A percentile compares a stretch with the other conserved stretches of the same genome.
These are phyloP conservation scores for Xylaria sp. DNA, from an alignment of 2,329 filamentous ascomycete genomes.

Conservation along the genomic window DNA sequence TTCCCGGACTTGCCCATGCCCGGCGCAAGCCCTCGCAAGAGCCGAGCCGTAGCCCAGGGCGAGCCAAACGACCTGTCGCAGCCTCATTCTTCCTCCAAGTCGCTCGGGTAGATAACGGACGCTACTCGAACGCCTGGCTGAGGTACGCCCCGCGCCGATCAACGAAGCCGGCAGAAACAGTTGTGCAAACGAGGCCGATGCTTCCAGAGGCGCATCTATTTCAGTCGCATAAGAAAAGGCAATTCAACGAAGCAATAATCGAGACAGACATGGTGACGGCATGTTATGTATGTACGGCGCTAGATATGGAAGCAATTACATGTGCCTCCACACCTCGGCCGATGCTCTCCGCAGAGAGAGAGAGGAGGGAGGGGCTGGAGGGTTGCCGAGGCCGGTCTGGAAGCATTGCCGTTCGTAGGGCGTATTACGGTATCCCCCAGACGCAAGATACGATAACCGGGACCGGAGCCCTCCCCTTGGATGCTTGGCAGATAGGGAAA, in stretches of 20 bases:
- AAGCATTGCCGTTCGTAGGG: background rate
- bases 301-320: no score
- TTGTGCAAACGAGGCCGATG: background rate
- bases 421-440: background rate
- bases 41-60: constrained; percentile 32
- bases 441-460: background rate
- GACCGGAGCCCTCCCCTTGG: background rate
- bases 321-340: no score
- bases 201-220: background rate
- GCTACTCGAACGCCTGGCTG: background rate
- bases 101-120: background rate
- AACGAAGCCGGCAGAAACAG: background rate
- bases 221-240: background rate
- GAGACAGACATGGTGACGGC: background rate
- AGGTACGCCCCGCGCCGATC: background rate
- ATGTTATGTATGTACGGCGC: background rate
- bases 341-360: no score
- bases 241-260: background rate
- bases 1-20: constrained; percentile 42
- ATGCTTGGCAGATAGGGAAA: background rate
- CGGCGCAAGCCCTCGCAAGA: constrained; percentile 35
- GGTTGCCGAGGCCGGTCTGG: no score
- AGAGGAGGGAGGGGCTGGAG: no score
- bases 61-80: constrained; percentile 26
- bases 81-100: constrained; percentile 27